Percentiles rank a stretch among this genome's conserved stretches.
These are phyloP conservation scores for Botrytis galanthina DNA, from an alignment of 2,329 filamentous ascomycete species.

Conservation along the genomic window DNA sequence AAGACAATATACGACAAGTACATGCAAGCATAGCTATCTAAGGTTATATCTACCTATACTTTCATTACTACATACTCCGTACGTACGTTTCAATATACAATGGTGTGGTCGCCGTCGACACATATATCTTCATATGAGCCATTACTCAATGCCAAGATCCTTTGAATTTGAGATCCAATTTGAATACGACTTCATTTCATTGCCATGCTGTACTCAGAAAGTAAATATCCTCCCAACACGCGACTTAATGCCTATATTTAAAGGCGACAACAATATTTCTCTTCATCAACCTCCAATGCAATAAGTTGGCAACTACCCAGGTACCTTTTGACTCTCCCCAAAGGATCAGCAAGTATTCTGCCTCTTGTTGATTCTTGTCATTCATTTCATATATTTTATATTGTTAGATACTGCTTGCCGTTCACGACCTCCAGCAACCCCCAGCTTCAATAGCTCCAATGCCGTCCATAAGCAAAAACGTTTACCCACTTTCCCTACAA, in stretches of 20 bases:
- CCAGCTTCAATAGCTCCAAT: not conserved
- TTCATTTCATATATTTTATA: not conserved
- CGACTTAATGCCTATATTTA: not conserved
- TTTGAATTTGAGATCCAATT: not conserved
- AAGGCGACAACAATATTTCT: conserved; percentile 1
- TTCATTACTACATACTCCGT: not conserved
- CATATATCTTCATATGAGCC: not conserved
- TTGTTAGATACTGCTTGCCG: not conserved
- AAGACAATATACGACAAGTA: not conserved
- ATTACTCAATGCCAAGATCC: not conserved
- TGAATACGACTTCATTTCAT: not conserved
- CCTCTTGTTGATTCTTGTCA: not conserved
- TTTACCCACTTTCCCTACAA: not conserved
- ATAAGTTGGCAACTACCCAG: not conserved
- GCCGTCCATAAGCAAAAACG: not conserved
- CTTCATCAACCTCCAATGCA: not conserved
- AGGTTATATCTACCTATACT: too few species aligned
- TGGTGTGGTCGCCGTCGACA: not conserved
- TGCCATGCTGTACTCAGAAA: not conserved
- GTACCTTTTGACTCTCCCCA: not conserved
- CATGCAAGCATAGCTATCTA: too few species aligned
- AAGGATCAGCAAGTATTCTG: not conserved
- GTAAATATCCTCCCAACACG: not conserved
- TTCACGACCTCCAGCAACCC: not conserved
- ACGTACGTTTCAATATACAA: not conserved